Percentiles rank a stretch among this genome's conserved stretches.
Conservation (phyloP, 2,329 filamentous ascomycete genomes). For the Pestalotiopsis sp. region DNA sequence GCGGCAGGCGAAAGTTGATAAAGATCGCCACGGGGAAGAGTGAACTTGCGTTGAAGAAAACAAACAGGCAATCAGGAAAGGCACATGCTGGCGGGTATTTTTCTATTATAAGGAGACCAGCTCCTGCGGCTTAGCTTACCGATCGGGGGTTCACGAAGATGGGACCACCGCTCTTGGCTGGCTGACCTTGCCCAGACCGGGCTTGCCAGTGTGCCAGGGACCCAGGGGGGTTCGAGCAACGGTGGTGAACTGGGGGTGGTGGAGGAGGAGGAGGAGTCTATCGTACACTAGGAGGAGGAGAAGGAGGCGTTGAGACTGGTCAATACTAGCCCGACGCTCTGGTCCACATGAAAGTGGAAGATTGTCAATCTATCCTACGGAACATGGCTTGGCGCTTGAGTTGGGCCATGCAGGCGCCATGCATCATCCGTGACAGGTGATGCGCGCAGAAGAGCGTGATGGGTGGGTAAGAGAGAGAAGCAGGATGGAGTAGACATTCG, state of each 20-base stretch:
- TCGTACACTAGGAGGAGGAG: background rate
- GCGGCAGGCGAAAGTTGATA: slow-evolving; percentile 5
- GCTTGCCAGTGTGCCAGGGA: background rate
- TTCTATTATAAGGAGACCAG: slow-evolving; percentile 1
- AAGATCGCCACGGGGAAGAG: slow-evolving; percentile 2
- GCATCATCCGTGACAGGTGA: slow-evolving; percentile 8
- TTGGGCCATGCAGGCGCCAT: slow-evolving; percentile 6
- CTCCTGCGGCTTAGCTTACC: background rate
- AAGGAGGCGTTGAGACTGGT: background rate
- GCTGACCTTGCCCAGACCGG: background rate
- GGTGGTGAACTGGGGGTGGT: background rate
- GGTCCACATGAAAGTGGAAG: slow-evolving; percentile 7
- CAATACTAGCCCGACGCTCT: background rate
- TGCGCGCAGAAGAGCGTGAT: background rate
- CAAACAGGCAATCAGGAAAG: background rate
- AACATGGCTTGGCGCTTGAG: background rate
- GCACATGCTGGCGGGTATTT: background rate
- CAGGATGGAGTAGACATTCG: background rate
- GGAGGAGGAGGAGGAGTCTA: background rate
- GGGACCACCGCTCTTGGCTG: background rate
- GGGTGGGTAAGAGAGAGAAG: background rate
- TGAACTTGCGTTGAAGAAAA: slow-evolving; percentile 8
- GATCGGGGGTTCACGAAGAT: background rate
- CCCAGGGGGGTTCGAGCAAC: background rate
- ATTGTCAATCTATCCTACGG: slow-evolving; percentile 7